phyloP scores from a whole-genome alignment of 306 rosid species.

The Calophaca sinica region DNA sequence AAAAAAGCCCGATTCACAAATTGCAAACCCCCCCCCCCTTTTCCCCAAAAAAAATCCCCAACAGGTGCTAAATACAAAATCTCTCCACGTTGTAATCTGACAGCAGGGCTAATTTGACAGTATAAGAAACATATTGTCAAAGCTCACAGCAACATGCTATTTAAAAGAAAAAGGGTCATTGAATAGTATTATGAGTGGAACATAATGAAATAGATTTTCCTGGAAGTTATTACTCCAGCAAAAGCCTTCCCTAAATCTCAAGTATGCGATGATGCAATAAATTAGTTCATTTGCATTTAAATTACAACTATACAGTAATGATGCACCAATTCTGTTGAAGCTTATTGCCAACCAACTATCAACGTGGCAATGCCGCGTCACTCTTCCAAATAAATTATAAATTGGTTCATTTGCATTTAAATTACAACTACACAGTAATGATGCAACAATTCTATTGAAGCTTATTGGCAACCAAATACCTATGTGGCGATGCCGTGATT shows the following conservation, averaged over 20 bases:
- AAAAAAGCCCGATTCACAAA: too few relatives aligned
- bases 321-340: conserved; percentile 45
- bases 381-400: conserved; percentile 22
- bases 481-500: conserved; percentile 37
- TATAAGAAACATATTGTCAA: neutral
- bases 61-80: too few relatives aligned
- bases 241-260: conserved; percentile 7
- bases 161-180: conserved; percentile 7
- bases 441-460: conserved; percentile 46
- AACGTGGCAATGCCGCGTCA: conserved; percentile 36
- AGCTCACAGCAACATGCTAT: conserved; percentile 29
- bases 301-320: conserved; percentile 35
- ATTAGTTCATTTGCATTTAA: conserved; percentile 37
- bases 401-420: conserved; percentile 38
- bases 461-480: conserved; percentile 50
- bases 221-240: neutral
- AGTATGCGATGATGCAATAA: conserved; percentile 26
- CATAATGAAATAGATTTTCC: conserved; percentile 13
- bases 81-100: neutral
- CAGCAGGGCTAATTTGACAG: neutral
- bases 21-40: too few relatives aligned
- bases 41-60: too few relatives aligned
- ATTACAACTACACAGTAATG: conserved; percentile 35
- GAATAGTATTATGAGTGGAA: neutral
- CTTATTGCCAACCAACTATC: conserved; percentile 50